Evolutionary conservation across 73 alveolate genomes (phyloP).

Genomic region (Uronychia binucleata): DNA sequence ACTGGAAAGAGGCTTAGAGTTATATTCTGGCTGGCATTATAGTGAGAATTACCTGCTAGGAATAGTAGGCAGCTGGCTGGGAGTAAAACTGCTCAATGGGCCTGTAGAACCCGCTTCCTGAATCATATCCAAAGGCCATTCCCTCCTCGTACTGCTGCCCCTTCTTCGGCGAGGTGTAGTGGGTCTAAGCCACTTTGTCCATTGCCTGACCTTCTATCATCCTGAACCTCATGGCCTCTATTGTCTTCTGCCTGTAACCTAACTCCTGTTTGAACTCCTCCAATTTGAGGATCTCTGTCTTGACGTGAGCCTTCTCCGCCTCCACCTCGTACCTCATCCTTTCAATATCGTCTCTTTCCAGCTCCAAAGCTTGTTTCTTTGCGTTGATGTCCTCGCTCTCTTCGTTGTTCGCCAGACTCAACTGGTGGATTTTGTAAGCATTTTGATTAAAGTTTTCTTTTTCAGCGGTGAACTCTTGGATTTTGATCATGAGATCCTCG

Average conservation of each 20-base stretch:
- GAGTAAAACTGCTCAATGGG: no score
- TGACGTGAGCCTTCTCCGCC: not conserved
- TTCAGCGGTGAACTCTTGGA: not conserved
- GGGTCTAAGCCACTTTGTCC: not conserved
- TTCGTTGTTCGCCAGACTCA: not conserved
- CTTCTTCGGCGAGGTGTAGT: not conserved
- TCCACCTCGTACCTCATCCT: not conserved
- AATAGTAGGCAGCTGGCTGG: no score
- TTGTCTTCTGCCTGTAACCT: not conserved
- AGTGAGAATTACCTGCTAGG: no score
- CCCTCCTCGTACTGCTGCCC: no score
- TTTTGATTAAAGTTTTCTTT: not conserved
- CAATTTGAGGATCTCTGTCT: not conserved
- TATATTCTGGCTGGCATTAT: no score
- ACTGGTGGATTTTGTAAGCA: not conserved
- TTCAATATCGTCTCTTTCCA: not conserved
- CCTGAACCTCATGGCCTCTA: not conserved
- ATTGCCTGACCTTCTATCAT: not conserved
- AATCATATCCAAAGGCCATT: no score
- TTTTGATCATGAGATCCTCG: not conserved
- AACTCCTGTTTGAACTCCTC: not conserved
- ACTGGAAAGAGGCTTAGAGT: no score
- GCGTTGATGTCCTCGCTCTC: not conserved
- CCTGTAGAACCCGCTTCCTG: no score
- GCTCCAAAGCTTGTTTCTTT: not conserved